Base-by-base conservation (phyloP, 208 protist genomes). In the Leishmania arabica region DNA sequence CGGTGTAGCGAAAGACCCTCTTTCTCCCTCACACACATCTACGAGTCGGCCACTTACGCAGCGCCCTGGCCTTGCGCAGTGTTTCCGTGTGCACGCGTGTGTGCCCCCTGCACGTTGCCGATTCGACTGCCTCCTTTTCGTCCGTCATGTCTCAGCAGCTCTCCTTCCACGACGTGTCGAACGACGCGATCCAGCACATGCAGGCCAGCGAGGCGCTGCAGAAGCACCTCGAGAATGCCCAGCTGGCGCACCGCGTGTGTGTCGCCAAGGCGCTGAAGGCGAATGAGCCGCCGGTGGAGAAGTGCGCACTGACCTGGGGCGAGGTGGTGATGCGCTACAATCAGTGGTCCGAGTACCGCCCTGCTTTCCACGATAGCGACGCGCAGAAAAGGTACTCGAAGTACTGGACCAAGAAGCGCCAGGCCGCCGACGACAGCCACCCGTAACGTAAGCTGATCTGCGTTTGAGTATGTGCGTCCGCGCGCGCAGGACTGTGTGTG, bases 231-330 rank as follows among this genome's bases (percentile, higher is more conserved):
- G 93, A 95, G 88, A 96, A 98, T 77, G 95, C 95, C 9, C 95
- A 98, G 85, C 85, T 95, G 45, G 95, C 92, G 6, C 95, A 98
- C 84, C 92, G 93, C 78, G 86, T 95, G 78, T 98, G 95, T 70
- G 93, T 98, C n/a, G 91, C 92, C 65, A 93, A 93, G 84, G 93
- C 95, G 24, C 81, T 95, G 45, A 96, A 96, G 87, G 85, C 83
- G 5, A 81, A 89, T 42, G 87, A 94, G 80, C 53, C 87, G 31
- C 88, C 91, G 40, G 90, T 95, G 53, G 95, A 98, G 51, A 93
- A 91, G 88, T 98, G 95, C 76, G 90, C 95, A 47, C 87, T 98
- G 71, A 98, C 95, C 19, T 98, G 95, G 95, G 95, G 95, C 53
- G 93, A 98, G 75, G 95, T 98, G 73, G 86, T 95, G 72, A 84